Conservation (phyloP, 2,329 filamentous ascomycete genomes). For the Aspergillus melleus region DNA sequence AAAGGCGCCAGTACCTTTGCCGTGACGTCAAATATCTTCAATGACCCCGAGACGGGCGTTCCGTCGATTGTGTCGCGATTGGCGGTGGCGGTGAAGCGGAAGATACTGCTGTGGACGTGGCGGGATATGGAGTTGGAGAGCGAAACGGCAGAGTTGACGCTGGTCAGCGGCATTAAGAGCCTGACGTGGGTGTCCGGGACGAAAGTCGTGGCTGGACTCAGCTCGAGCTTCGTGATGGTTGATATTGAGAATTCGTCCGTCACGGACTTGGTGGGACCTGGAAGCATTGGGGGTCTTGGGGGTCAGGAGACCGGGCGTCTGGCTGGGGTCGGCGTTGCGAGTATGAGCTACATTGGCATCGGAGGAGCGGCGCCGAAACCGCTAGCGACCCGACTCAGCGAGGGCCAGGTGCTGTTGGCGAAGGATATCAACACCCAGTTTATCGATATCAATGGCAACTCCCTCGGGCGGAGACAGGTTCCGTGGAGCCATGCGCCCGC, state of each 20-base stretch:
- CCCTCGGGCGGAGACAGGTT: slow-evolving; percentile 81
- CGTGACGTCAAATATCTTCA: slow-evolving; percentile 92
- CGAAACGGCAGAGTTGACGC: slow-evolving; percentile 72
- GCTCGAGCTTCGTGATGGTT: slow-evolving; percentile 85
- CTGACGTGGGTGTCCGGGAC: slow-evolving; percentile 89
- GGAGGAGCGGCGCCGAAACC: slow-evolving; percentile 90
- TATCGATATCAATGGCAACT: slow-evolving; percentile 78
- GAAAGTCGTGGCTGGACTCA: slow-evolving; percentile 85
- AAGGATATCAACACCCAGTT: slow-evolving; percentile 97
- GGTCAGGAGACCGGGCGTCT: slow-evolving; percentile 71
- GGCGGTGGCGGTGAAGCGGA: slow-evolving; percentile 89
- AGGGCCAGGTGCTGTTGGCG: slow-evolving; percentile 87
- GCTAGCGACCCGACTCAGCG: slow-evolving; percentile 75
- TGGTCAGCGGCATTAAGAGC: slow-evolving; percentile 81
- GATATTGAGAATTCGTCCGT: slow-evolving; percentile 74
- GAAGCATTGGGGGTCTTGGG: slow-evolving; percentile 66
- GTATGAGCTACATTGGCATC: slow-evolving; percentile 96
- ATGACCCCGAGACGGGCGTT: slow-evolving; percentile 81
- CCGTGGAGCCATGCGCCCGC: slow-evolving; percentile 88
- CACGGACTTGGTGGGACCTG: slow-evolving; percentile 76
- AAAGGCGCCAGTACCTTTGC: slow-evolving; percentile 89
- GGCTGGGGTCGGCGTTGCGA: slow-evolving; percentile 76
- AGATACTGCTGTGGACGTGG: slow-evolving; percentile 91
- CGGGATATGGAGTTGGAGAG: slow-evolving; percentile 82
- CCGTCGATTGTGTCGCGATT: slow-evolving; percentile 89